Evolutionary conservation across 352 stramenopile species (phyloP).

Genomic region (Peronospora destructor): DNA sequence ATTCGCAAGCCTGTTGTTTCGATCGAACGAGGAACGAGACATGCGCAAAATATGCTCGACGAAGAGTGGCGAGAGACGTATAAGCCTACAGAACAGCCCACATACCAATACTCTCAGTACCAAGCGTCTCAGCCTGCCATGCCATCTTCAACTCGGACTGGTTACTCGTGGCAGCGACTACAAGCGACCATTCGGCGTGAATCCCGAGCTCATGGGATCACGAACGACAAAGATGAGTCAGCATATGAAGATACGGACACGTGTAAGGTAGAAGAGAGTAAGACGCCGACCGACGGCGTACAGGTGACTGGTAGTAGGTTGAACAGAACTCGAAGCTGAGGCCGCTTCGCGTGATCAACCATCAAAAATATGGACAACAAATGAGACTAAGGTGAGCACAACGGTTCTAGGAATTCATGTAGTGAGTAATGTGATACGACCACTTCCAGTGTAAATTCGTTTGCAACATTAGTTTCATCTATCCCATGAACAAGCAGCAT

Average conservation of each 20-base stretch:
- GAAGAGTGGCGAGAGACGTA: constrained; percentile 9
- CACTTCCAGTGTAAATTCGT: constrained; percentile 9
- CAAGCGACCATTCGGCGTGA: constrained; percentile 68
- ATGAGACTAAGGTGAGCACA: constrained; percentile 3
- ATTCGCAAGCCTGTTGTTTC: constrained; percentile 21
- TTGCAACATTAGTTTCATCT: constrained; percentile 16
- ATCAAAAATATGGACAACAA: constrained; percentile 7
- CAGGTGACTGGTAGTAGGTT: neutral
- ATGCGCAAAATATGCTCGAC: constrained; percentile 2
- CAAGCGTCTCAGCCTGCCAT: constrained; percentile 6
- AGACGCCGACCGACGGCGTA: constrained; percentile 6
- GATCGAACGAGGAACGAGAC: constrained; percentile 5
- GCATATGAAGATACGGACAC: constrained; percentile 26
- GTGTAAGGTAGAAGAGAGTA: constrained; percentile 14
- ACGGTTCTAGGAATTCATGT: constrained; percentile 16
- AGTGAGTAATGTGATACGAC: constrained; percentile 16
- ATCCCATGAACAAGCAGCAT: constrained; percentile 11
- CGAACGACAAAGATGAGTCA: constrained; percentile 34
- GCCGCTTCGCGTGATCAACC: constrained; percentile 9
- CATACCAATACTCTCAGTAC: constrained; percentile 1
- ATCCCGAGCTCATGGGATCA: constrained; percentile 53
- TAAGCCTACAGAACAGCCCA: neutral
- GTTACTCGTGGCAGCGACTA: constrained; percentile 73
- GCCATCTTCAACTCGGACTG: constrained; percentile 19
- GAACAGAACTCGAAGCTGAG: constrained; percentile 27